A percentile compares a stretch with the other conserved stretches of the same genome.
These are phyloP conservation scores for Saccharomyces hybrid DNA, from an alignment of 1,139 yeast genomes.

Conservation along the genomic window DNA sequence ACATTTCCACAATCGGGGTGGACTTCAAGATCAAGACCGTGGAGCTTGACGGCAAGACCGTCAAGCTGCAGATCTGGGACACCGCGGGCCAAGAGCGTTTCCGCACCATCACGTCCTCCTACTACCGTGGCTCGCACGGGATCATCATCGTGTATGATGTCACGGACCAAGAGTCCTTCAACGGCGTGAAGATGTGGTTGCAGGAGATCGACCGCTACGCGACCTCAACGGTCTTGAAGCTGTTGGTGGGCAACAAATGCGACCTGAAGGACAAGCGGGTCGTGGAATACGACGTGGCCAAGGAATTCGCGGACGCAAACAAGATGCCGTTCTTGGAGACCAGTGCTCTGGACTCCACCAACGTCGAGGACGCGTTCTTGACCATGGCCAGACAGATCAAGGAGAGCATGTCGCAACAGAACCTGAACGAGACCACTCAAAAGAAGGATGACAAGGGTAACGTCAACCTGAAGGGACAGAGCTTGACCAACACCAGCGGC, in stretches of 20 bases:
- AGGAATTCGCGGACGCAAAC: slow-evolving; percentile 94
- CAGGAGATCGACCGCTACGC: slow-evolving; percentile 98
- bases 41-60: slow-evolving; percentile 93
- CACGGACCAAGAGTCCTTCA: slow-evolving; percentile 95
- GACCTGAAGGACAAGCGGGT: slow-evolving; percentile 91
- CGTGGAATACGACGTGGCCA: slow-evolving; percentile 92
- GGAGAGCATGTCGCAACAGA: slow-evolving; percentile 79
- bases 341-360: slow-evolving; percentile 88
- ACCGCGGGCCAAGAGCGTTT: slow-evolving; percentile 98
- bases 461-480: slow-evolving; percentile 85
- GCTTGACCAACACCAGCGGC: slow-evolving; percentile 58
- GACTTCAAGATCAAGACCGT: slow-evolving; percentile 97
- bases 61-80: slow-evolving; percentile 97
- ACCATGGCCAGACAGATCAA: slow-evolving; percentile 98
- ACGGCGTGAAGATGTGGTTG: slow-evolving; percentile 96
- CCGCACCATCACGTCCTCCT: slow-evolving; percentile 94
- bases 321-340: slow-evolving; percentile 96
- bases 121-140: slow-evolving; percentile 98
- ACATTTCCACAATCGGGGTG: slow-evolving; percentile 95
- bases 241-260: slow-evolving; percentile 93
- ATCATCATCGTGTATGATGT: slow-evolving; percentile 96
- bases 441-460: slow-evolving; percentile 51
- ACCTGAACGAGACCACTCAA: slow-evolving; percentile 35
- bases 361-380: slow-evolving; percentile 96
- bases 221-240: slow-evolving; percentile 92